A percentile compares a stretch with the other conserved stretches of the same genome.
These are phyloP conservation scores for Stephania yunnanensis DNA, from an alignment of 164 flowering plant species.

Conservation along the genomic window DNA sequence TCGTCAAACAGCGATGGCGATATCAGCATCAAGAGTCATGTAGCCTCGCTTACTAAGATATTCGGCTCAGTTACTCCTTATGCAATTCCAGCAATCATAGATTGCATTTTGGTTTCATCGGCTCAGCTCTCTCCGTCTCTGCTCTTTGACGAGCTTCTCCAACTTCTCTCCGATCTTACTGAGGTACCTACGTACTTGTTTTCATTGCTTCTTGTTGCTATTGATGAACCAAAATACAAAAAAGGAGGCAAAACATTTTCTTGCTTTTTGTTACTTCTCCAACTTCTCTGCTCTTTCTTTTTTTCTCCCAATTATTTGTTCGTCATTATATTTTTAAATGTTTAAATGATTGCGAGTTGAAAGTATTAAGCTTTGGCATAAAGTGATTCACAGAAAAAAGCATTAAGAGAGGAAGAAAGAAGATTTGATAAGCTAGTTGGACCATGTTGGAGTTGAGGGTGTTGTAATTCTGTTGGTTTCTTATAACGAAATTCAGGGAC, in stretches of 20 bases:
- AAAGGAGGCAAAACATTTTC: not conserved
- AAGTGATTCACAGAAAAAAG: too few species aligned
- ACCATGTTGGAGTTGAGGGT: too few species aligned
- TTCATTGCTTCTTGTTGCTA: not conserved
- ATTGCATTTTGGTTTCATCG: constrained; percentile 62
- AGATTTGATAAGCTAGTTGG: too few species aligned
- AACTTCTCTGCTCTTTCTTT: too few species aligned
- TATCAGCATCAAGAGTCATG: not conserved
- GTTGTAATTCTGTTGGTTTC: too few species aligned
- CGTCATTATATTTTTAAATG: too few species aligned
- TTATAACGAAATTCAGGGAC: too few species aligned
- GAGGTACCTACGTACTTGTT: constrained; percentile 27
- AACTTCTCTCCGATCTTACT: constrained; percentile 27
- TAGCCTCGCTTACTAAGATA: constrained; percentile 42
- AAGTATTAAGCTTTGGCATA: too few species aligned
- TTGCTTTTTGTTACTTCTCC: too few species aligned
- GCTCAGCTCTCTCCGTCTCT: constrained; percentile 43
- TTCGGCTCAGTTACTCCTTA: constrained; percentile 50
- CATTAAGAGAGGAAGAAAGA: too few species aligned
- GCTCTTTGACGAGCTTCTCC: constrained; percentile 54
- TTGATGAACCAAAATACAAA: not conserved
- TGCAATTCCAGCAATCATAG: constrained; percentile 65
- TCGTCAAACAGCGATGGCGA: not conserved
- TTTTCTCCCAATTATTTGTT: too few species aligned
- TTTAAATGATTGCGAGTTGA: too few species aligned